Evolutionary conservation across 345 rosid genomes (phyloP), one percentile per base, ranked within the genome.

Genomic region (Populus alba): DNA sequence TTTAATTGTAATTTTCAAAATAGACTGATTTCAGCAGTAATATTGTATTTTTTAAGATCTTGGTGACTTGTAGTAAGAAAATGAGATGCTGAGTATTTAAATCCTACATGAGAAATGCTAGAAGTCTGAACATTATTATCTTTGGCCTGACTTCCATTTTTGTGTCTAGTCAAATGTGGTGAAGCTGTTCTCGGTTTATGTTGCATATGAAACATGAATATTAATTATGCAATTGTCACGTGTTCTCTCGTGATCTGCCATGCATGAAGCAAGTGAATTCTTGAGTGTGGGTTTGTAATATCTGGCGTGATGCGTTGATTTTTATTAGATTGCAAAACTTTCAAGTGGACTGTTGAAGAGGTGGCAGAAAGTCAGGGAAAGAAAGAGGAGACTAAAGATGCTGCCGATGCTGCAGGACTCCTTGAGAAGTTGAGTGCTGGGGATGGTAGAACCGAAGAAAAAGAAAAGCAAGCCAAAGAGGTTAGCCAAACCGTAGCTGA

Each of bases 331-430:
- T 91, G 97, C 88, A 96, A 91, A 82, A 83, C 82, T 25, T 95
- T 95, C 81, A 95, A 89, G 97, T 90, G 93, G 74, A 90, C 25
- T 68, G 76, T 93, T 78, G 88, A 85, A 80, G 97, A 94, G 82
- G 91, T 92, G 74, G 92, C 92, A 13, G 95, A 92, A 76, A 84
- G 88, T 20, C 95, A 88, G 81, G 82, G 79, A 59, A 65, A 65
- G 23, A 88, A 85, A 74, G 92, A 89, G 77, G 97, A 92, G 82
- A 87, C 83, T 78, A 77, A 87, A 78, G 95, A 89, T 51, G 94
- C 97, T 4, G 68, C 86, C 71, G 91, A 87, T 20, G 79, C 95
- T n/a, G 95, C 92, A 39, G 91, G 86, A 43, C 90, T 84, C 71
- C 89, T 94, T 6, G 91, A 91, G 86, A 91, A 86, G 70, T 80